Evolutionary conservation across 306 rosid genomes (phyloP).

Genomic region (Corylus avellana): DNA sequence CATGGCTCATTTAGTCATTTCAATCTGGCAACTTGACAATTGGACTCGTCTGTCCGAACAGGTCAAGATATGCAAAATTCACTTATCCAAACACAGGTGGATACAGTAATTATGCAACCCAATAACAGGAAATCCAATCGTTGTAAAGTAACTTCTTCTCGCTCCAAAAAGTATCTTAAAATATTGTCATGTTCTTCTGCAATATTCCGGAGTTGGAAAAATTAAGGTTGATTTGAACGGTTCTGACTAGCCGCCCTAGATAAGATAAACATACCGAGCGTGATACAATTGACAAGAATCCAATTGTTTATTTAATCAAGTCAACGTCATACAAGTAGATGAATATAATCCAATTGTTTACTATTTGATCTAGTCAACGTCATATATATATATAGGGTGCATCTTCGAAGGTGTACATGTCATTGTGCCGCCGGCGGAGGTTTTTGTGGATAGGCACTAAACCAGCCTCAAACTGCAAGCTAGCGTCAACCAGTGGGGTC

Average conservation of each 20-base stretch:
- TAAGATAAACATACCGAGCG: not conserved
- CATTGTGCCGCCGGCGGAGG: not conserved
- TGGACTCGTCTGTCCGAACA: too few species aligned
- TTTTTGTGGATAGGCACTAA: conserved; percentile 3
- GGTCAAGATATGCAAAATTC: too few species aligned
- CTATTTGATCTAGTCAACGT: not conserved
- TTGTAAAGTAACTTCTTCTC: too few species aligned
- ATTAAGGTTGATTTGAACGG: not conserved
- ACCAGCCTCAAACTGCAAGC: not conserved
- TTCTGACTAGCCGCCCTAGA: not conserved
- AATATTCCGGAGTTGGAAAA: not conserved
- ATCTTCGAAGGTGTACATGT: not conserved
- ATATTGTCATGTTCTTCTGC: not conserved
- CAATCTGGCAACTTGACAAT: too few species aligned
- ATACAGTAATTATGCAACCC: too few species aligned
- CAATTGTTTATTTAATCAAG: not conserved
- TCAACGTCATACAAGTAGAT: not conserved
- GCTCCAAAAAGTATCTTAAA: too few species aligned
- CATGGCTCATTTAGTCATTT: not conserved
- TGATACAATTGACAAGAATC: not conserved
- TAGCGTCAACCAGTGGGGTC: not conserved
- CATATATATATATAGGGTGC: not conserved
- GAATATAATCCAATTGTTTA: not conserved
- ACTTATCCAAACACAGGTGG: too few species aligned
- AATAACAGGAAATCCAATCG: too few species aligned